Percentiles rank a stretch among this genome's conserved stretches.
Evolutionary conservation across 345 rosid genomes (phyloP).

Genomic region (Salix koriyanagi): DNA sequence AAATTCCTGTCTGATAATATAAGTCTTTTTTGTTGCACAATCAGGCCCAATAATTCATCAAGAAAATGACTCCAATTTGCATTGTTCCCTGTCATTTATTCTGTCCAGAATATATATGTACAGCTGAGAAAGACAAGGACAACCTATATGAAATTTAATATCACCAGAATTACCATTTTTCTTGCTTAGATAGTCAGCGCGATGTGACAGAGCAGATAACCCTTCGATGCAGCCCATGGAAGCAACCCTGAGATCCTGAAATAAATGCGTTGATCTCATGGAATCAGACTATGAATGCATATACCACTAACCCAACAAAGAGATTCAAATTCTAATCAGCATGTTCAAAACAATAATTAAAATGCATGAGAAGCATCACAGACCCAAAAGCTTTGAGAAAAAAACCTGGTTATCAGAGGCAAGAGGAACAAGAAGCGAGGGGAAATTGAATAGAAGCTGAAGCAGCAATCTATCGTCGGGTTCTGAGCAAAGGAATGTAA

Average conservation of each 20-base stretch:
- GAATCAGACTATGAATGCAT: constrained; percentile 1
- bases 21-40: constrained; percentile 71
- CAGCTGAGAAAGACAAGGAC: neutral
- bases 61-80: constrained; percentile 61
- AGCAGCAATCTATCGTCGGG: constrained; percentile 44
- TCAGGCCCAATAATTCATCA: constrained; percentile 63
- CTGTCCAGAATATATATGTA: constrained; percentile 5
- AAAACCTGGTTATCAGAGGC: constrained; percentile 66
- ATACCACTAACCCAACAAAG: neutral
- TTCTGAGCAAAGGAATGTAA: constrained; percentile 57
- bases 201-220: constrained; percentile 45
- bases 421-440: constrained; percentile 72
- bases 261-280: neutral
- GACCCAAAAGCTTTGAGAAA: neutral
- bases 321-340: neutral
- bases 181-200: constrained; percentile 62
- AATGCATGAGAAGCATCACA: neutral
- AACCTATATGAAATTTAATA: neutral
- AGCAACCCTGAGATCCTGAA: constrained; percentile 64
- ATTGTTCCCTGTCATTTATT: constrained; percentile 54
- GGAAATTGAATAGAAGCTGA: constrained; percentile 64
- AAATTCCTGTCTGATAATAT: constrained; percentile 69
- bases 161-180: constrained; percentile 62
- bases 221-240: constrained; percentile 82
- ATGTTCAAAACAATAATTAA: neutral